Conservation (phyloP, 2,329 filamentous ascomycete species). For the Echinosphaeria canescens region DNA sequence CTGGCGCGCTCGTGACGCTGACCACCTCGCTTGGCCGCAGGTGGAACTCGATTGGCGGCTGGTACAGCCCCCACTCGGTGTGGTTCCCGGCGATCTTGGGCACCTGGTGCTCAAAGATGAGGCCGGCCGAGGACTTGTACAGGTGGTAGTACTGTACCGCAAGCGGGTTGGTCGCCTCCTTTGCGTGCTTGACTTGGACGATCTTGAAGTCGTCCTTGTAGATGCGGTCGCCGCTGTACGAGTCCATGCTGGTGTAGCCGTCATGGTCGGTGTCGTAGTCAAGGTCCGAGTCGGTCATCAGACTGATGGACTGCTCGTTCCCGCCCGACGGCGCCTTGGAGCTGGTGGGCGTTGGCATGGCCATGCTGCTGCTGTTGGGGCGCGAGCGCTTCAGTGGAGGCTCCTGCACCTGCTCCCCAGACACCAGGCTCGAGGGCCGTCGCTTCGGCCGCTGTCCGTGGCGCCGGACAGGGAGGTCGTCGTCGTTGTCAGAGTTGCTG, state of each 20-base stretch:
- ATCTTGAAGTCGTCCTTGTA: constrained; percentile 26
- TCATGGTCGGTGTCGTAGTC: constrained; percentile 19
- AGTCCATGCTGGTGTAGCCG: constrained; percentile 29
- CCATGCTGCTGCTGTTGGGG: too few relatives aligned
- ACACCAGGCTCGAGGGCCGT: too few relatives aligned
- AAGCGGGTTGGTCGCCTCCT: constrained; percentile 19
- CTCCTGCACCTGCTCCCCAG: too few relatives aligned
- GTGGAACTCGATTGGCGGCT: constrained; percentile 26
- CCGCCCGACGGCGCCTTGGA: too few relatives aligned
- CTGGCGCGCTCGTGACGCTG: constrained; percentile 20
- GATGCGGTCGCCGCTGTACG: constrained; percentile 20
- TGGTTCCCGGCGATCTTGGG: constrained; percentile 16
- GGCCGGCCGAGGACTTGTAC: constrained; percentile 7
- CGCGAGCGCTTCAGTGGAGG: too few relatives aligned
- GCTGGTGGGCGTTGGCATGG: too few relatives aligned
- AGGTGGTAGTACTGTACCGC: constrained; percentile 33
- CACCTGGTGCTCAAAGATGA: constrained; percentile 29
- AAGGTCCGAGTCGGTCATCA: too few relatives aligned
- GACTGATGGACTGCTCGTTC: too few relatives aligned
- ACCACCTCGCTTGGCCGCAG: constrained; percentile 21
- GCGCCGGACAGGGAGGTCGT: too few relatives aligned
- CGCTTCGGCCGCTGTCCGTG: too few relatives aligned
- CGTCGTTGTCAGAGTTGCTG: too few relatives aligned
- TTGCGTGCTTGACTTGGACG: constrained; percentile 25
- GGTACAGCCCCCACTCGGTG: constrained; percentile 24